These are phyloP conservation scores for Salvia sclarea DNA, from an alignment of 305 asterid species.

Conservation along the genomic window DNA sequence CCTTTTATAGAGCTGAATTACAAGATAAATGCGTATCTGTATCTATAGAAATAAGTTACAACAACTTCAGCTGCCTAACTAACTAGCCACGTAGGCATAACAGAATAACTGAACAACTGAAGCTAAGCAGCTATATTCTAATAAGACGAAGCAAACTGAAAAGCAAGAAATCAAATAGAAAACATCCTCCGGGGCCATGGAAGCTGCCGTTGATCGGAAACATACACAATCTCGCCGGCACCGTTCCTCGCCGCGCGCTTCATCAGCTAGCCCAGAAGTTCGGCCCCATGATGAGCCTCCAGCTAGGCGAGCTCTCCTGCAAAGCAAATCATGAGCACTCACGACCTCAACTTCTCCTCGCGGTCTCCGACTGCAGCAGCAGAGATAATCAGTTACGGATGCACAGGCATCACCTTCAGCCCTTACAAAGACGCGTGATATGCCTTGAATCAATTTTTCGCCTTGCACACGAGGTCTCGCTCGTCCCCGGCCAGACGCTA, in stretches of 20 bases:
- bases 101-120: too few relatives aligned
- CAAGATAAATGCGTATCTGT: too few relatives aligned
- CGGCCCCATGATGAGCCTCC: conserved; percentile 39
- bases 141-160: too few relatives aligned
- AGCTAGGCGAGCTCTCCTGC: conserved; percentile 37
- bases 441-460: too few relatives aligned
- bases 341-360: conserved; percentile 34
- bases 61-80: too few relatives aligned
- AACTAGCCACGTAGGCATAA: too few relatives aligned
- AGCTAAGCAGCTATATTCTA: too few relatives aligned
- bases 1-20: too few relatives aligned
- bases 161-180: background rate
- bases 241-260: conserved; percentile 32
- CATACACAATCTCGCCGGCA: conserved; percentile 29
- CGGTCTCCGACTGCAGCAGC: conserved; percentile 20
- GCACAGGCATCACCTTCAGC: conserved; percentile 18
- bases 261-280: conserved; percentile 23
- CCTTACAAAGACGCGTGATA: conserved; percentile 37
- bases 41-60: too few relatives aligned
- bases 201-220: conserved; percentile 40
- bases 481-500: conserved; percentile 29
- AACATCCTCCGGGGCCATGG: conserved; percentile 45
- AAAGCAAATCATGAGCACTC: conserved; percentile 35
- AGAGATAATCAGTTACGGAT: conserved; percentile 31
- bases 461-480: too few relatives aligned